phyloP scores from a whole-genome alignment of 306 rosid genomes.

The Quillaja saponaria region DNA sequence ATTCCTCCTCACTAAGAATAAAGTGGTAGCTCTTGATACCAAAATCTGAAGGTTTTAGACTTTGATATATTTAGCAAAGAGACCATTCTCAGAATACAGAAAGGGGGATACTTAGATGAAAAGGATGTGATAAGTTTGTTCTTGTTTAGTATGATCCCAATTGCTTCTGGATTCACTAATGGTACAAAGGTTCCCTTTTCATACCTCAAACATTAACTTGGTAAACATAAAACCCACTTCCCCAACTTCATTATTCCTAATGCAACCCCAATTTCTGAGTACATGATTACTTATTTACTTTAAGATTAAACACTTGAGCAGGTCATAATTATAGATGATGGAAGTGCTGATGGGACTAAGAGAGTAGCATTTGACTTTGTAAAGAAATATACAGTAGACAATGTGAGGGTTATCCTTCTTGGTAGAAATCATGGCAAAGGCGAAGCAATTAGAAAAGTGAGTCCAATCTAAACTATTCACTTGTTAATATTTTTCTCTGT shows the following conservation, averaged over 20 bases:
- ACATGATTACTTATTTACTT: constrained; percentile 10
- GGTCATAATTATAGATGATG: constrained; percentile 91
- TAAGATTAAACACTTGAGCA: constrained; percentile 38
- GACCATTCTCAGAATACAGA: background rate
- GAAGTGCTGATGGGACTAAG: constrained; percentile 88
- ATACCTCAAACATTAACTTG: constrained; percentile 23
- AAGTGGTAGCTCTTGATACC: background rate
- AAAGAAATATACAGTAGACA: constrained; percentile 73
- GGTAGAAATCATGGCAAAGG: constrained; percentile 95
- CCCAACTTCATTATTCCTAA: constrained; percentile 11
- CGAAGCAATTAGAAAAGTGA: constrained; percentile 99
- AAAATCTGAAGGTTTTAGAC: background rate
- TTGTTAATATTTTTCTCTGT: constrained; percentile 18
- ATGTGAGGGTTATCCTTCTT: constrained; percentile 82
- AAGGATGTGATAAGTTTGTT: background rate
- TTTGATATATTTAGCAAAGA: background rate
- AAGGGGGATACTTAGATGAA: background rate
- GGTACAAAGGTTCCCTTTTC: background rate
- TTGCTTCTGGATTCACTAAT: constrained; percentile 13
- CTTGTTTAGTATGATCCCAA: constrained; percentile 12
- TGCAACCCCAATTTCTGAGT: constrained; percentile 3
- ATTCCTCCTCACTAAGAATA: no score
- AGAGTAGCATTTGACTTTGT: constrained; percentile 83
- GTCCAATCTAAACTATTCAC: constrained; percentile 44
- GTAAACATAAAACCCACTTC: constrained; percentile 10